Conservation (phyloP, 1,284 basidiomycete species). For the Cryptococcus sp. region DNA sequence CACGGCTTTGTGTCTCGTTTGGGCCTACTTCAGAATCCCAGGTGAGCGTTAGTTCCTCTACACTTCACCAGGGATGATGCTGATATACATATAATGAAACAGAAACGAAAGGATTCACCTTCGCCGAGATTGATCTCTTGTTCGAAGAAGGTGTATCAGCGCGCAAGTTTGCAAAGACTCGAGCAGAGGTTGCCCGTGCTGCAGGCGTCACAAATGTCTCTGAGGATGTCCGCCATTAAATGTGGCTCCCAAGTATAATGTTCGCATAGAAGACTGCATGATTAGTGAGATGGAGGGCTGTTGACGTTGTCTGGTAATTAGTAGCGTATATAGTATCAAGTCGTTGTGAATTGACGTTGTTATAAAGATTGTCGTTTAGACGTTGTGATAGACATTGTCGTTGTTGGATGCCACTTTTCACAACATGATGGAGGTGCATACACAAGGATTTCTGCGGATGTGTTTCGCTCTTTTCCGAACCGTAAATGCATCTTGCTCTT, state of each 20-base stretch:
- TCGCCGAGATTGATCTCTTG: conserved; percentile 10
- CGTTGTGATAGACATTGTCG: not conserved
- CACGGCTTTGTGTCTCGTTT: conserved; percentile 2
- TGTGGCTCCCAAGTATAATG: too few species aligned
- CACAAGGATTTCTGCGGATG: too few species aligned
- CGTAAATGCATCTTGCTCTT: too few species aligned
- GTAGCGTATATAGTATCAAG: not conserved
- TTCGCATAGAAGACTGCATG: not conserved
- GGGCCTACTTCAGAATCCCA: conserved; percentile 37
- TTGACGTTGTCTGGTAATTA: not conserved
- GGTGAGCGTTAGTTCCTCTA: too few species aligned
- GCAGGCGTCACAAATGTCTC: not conserved
- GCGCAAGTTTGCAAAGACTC: not conserved
- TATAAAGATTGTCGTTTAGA: not conserved
- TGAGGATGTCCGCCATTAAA: too few species aligned
- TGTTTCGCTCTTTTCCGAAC: too few species aligned
- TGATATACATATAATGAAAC: too few species aligned
- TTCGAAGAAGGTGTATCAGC: conserved; percentile 7
- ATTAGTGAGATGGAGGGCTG: not conserved
- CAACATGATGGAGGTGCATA: too few species aligned
- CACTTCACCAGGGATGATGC: too few species aligned
- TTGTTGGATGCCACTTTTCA: not conserved
- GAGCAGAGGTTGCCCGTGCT: not conserved
- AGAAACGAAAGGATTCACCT: conserved; percentile 39
- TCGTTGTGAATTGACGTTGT: not conserved